phyloP scores from a whole-genome alignment of 441 rosid species.

The Eutrema salsugineum region DNA sequence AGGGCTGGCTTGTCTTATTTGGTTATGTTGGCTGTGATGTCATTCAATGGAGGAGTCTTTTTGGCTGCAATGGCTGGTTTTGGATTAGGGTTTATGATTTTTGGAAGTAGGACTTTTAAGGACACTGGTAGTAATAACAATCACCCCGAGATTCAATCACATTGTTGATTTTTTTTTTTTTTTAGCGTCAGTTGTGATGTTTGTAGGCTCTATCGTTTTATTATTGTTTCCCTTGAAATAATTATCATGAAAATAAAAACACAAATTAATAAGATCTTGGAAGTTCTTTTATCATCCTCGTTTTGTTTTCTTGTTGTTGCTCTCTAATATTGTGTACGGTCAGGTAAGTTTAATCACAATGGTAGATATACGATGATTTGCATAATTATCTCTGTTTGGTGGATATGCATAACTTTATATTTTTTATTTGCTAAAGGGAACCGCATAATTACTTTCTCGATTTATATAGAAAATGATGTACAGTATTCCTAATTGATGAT shows the following conservation, averaged over 20 bases:
- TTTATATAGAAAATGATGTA: background rate
- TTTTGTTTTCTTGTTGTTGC: background rate
- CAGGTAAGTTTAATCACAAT: background rate
- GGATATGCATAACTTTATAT: background rate
- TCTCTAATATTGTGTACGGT: background rate
- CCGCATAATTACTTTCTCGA: background rate
- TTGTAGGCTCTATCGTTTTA: background rate
- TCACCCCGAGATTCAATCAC: constrained; percentile 31
- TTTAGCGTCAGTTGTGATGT: background rate
- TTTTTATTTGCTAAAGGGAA: background rate
- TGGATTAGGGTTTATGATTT: constrained; percentile 30
- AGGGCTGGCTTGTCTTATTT: constrained; percentile 24
- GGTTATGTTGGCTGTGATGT: constrained; percentile 33
- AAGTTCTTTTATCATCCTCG: background rate
- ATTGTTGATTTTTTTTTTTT: constrained; percentile 3
- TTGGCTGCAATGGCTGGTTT: constrained; percentile 33
- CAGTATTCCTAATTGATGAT: background rate
- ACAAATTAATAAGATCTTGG: background rate
- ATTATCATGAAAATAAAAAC: background rate
- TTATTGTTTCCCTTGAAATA: background rate
- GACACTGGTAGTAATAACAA: constrained; percentile 7
- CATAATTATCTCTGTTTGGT: background rate
- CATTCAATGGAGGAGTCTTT: constrained; percentile 34
- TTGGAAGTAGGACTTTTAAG: constrained; percentile 29
- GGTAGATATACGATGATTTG: background rate